These are phyloP conservation scores for Neonectria neomacrospora DNA, from an alignment of 2,329 filamentous ascomycete genomes.

Conservation along the genomic window DNA sequence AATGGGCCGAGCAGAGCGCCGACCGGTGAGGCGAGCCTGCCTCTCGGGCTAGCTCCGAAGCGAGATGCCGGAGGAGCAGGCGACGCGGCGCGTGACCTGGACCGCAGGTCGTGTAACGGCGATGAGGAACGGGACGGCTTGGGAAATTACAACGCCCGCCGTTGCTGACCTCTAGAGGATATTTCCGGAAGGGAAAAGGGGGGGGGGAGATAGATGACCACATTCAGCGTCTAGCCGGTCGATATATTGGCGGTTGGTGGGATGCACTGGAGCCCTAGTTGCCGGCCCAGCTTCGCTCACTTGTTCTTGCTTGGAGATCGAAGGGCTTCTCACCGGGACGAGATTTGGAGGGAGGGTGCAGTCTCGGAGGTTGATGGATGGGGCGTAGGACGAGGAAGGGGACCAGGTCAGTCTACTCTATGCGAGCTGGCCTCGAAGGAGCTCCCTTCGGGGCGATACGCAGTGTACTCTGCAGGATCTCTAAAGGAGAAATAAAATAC, in stretches of 20 bases:
- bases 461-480: not conserved
- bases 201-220: conserved; percentile 11
- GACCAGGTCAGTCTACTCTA: conserved; percentile 29
- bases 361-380: not conserved
- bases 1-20: conserved; percentile 5
- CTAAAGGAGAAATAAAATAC: conserved; percentile 9
- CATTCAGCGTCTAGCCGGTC: conserved; percentile 37
- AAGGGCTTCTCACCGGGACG: conserved; percentile 8
- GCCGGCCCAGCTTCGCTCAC: conserved; percentile 27
- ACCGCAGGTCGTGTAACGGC: conserved; percentile 34
- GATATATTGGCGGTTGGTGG: conserved; percentile 26
- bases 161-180: conserved; percentile 4
- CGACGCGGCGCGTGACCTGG: conserved; percentile 25
- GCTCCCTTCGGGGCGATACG: conserved; percentile 33
- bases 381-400: not conserved
- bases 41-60: conserved; percentile 9
- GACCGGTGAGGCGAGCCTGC: conserved; percentile 16
- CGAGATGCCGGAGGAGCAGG: conserved; percentile 7
- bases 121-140: conserved; percentile 9
- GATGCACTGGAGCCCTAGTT: conserved; percentile 28
- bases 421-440: conserved; percentile 11
- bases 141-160: conserved; percentile 17
- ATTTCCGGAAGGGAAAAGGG: conserved; percentile 3
- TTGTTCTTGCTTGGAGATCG: conserved; percentile 27
- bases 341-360: not conserved